phyloP scores from a whole-genome alignment of 2,329 filamentous ascomycete species.

The Geosmithia morbida region DNA sequence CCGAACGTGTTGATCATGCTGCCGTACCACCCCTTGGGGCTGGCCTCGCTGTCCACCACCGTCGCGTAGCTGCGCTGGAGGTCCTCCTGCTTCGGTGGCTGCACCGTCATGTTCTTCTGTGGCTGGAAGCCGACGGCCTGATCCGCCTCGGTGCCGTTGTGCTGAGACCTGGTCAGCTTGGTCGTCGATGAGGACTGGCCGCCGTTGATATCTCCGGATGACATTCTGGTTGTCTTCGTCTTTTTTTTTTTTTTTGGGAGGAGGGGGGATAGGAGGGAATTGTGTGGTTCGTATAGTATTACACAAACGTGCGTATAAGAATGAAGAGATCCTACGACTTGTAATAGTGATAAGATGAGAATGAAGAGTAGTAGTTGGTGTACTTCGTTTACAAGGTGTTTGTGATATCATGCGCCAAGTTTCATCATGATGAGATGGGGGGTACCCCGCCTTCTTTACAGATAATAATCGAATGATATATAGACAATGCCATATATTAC shows the following conservation, averaged over 20 bases:
- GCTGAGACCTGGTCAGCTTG: slow-evolving; percentile 2
- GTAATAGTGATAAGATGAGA: no score
- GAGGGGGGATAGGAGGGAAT: no score
- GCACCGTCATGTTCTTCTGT: slow-evolving; percentile 50
- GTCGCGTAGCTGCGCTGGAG: slow-evolving; percentile 70
- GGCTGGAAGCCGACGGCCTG: slow-evolving; percentile 28
- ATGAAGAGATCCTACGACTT: no score
- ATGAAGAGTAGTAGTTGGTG: no score
- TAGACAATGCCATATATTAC: no score
- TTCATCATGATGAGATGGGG: not conserved
- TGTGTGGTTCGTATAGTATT: no score
- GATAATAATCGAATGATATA: not conserved
- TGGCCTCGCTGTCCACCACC: slow-evolving; percentile 48
- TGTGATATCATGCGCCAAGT: not conserved
- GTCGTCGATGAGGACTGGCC: slow-evolving; percentile 9
- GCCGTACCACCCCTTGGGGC: slow-evolving; percentile 78
- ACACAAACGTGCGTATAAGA: no score
- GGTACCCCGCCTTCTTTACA: not conserved
- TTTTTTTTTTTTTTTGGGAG: no score
- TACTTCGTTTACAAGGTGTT: not conserved
- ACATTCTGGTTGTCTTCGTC: not conserved
- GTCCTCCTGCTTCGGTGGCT: slow-evolving; percentile 70
- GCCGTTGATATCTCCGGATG: not conserved
- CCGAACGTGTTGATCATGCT: slow-evolving; percentile 72
- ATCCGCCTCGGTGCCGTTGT: not conserved